These are phyloP conservation scores for Asterionellopsis glacialis DNA, from an alignment of 108 stramenopile genomes.

Conservation along the genomic window DNA sequence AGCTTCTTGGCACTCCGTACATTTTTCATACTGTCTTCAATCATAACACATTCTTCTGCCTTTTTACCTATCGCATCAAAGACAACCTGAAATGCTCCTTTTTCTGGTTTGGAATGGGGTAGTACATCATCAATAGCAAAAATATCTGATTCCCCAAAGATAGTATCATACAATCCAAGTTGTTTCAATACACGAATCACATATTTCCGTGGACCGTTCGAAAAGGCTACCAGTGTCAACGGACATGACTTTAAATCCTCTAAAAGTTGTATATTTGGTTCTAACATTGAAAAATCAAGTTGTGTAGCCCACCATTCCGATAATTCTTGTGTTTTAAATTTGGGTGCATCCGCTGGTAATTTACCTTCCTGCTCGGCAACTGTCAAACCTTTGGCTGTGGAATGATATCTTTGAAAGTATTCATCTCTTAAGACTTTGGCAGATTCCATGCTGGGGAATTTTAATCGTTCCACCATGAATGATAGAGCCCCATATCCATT, in stretches of 20 bases:
- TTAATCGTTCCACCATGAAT: slow-evolving; percentile 69
- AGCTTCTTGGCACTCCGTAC: slow-evolving; percentile 58
- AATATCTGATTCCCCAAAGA: slow-evolving; percentile 54
- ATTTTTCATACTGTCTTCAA: slow-evolving; percentile 89
- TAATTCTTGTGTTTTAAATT: slow-evolving; percentile 42
- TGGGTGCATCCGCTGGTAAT: slow-evolving; percentile 33
- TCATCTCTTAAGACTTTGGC: slow-evolving; percentile 58
- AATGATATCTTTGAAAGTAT: slow-evolving; percentile 73
- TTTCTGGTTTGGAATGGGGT: slow-evolving; percentile 82
- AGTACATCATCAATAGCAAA: slow-evolving; percentile 81
- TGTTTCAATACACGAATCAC: slow-evolving; percentile 50
- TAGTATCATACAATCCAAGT: slow-evolving; percentile 38
- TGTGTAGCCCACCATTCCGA: slow-evolving; percentile 65
- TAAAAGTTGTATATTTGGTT: slow-evolving; percentile 15
- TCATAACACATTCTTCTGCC: slow-evolving; percentile 59
- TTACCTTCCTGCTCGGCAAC: slow-evolving; percentile 68
- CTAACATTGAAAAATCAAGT: slow-evolving; percentile 58
- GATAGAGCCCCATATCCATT: slow-evolving; percentile 53
- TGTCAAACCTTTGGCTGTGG: slow-evolving; percentile 72
- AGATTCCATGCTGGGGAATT: slow-evolving; percentile 36
- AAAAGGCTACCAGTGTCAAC: slow-evolving; percentile 60
- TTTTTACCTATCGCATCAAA: slow-evolving; percentile 37
- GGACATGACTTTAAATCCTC: slow-evolving; percentile 40
- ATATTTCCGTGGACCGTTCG: slow-evolving; percentile 70
- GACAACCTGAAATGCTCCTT: slow-evolving; percentile 59